Evolutionary conservation across 2,329 filamentous ascomycete genomes (phyloP).

Genomic region (Decorospora gaudefroyi): DNA sequence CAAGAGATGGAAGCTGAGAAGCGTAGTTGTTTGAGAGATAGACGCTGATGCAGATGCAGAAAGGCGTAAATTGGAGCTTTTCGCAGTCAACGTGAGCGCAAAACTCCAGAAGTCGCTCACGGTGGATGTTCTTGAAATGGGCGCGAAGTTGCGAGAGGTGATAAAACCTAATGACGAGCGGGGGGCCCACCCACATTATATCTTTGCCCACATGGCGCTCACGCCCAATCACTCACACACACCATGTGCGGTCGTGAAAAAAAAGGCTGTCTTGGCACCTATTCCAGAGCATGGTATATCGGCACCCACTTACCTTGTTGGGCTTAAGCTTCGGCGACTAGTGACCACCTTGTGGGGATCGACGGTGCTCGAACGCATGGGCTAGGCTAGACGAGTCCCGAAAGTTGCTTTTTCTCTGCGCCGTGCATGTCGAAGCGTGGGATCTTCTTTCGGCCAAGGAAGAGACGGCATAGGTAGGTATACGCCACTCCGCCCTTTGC

Average conservation of each 20-base stretch:
- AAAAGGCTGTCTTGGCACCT: conserved; percentile 28
- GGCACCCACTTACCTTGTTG: conserved; percentile 12
- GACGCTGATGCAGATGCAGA: too few species aligned
- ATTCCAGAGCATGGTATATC: conserved; percentile 15
- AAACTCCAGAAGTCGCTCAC: conserved; percentile 52
- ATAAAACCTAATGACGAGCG: conserved; percentile 1
- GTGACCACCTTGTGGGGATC: conserved; percentile 6
- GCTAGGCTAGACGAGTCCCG: conserved; percentile 33
- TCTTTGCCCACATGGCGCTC: conserved; percentile 5
- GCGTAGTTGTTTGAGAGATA: too few species aligned
- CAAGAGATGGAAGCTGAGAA: neutral
- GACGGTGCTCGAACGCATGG: conserved; percentile 17
- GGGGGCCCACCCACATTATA: conserved; percentile 34
- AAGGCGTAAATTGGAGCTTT: conserved; percentile 40
- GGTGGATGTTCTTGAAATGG: conserved; percentile 16
- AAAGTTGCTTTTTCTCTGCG: conserved; percentile 28
- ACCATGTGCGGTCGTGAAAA: conserved; percentile 21
- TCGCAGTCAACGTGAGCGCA: conserved; percentile 45
- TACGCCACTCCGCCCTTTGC: too few species aligned
- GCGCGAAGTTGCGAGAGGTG: conserved; percentile 10
- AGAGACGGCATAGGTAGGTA: too few species aligned
- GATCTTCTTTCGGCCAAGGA: too few species aligned
- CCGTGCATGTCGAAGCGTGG: neutral
- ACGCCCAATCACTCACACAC: conserved; percentile 7
- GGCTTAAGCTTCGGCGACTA: conserved; percentile 25